These are phyloP conservation scores for Flaveria bidentis DNA, from an alignment of 129 eudicot genomes.

Conservation along the genomic window DNA sequence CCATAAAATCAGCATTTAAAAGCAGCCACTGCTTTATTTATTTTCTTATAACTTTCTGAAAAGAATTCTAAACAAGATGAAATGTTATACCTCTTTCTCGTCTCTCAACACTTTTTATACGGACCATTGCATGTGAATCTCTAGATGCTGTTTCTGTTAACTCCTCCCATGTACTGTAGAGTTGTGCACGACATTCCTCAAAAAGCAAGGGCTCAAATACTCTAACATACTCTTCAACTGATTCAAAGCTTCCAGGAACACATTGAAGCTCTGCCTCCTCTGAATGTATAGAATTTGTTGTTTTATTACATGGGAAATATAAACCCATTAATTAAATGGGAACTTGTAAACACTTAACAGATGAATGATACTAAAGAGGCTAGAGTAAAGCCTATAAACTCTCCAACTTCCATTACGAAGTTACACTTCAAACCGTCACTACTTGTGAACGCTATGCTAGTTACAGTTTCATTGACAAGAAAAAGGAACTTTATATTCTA, in stretches of 20 bases:
- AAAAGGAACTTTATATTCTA: constrained; percentile 8
- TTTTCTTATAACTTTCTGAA: neutral
- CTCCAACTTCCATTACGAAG: constrained; percentile 1
- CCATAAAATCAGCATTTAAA: neutral
- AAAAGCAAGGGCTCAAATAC: constrained; percentile 92
- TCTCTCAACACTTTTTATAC: constrained; percentile 72
- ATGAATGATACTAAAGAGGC: neutral
- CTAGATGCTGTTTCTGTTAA: constrained; percentile 55
- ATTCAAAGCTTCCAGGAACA: constrained; percentile 92
- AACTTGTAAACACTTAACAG: constrained; percentile 8
- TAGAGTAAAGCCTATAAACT: constrained; percentile 11
- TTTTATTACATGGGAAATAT: constrained; percentile 28
- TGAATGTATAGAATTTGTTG: constrained; percentile 43
- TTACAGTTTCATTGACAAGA: constrained; percentile 9
- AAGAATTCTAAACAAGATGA: neutral
- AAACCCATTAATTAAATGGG: constrained; percentile 8
- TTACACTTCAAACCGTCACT: constrained; percentile 20
- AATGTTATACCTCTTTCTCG: constrained; percentile 78
- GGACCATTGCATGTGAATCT: constrained; percentile 75
- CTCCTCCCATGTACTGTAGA: constrained; percentile 97
- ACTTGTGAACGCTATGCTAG: constrained; percentile 10
- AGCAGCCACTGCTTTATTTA: neutral
- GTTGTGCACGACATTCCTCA: constrained; percentile 98
- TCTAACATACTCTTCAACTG: constrained; percentile 51
- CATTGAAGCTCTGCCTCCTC: constrained; percentile 90